Evolutionary conservation across 2,329 filamentous ascomycete species (phyloP), one percentile per base, ranked within the genome.

Genomic region (Rhexocercosporidium sp.): DNA sequence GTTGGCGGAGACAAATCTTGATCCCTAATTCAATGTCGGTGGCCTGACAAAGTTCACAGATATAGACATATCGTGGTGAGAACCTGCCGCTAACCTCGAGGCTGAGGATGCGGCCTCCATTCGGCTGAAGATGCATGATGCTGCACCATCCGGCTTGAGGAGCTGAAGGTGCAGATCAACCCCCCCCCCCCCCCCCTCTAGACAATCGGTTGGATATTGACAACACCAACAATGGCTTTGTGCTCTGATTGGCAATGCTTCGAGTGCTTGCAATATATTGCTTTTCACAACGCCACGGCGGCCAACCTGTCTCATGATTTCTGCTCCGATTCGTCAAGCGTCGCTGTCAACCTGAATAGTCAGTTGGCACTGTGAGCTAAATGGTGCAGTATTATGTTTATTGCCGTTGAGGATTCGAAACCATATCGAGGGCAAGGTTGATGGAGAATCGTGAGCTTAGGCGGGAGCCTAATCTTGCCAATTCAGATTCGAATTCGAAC

Each of bases 171-270:
- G 39, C 39, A n/a, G 12, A 4, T 44, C 18, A 12, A 54, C 29
- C 51, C 51, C 18, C n/a, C n/a, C n/a, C n/a, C n/a, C n/a, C n/a
- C n/a, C n/a, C n/a, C n/a, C n/a, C n/a, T n/a, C n/a, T n/a, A 27
- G 51, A 7, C 34, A 37, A 34, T 34, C 20, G 51, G 29, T 37
- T 56, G 51, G 51, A 56, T n/a, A 22, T 37, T 29, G 22, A 18
- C 51, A 3, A n/a, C 22, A n/a, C 51, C 51, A 56, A 56, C 29
- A 56, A 56, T 29, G 18, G 51, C 51, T 34, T 56, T 56, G 51
- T 54, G 18, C 16, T 34, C 14, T 54, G 51, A 54, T 54, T 54
- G 51, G 51, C 12, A 22, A 56, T n/a, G 29, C 18, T 9, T 37
- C 18, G 18, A 56, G 27, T 11, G 3, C 27, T 25, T n/a, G 27